A percentile compares a stretch with the other conserved stretches of the same genome.
phyloP scores from a whole-genome alignment of 768 basidiomycete genomes.

The Psilocybe azurescens region DNA sequence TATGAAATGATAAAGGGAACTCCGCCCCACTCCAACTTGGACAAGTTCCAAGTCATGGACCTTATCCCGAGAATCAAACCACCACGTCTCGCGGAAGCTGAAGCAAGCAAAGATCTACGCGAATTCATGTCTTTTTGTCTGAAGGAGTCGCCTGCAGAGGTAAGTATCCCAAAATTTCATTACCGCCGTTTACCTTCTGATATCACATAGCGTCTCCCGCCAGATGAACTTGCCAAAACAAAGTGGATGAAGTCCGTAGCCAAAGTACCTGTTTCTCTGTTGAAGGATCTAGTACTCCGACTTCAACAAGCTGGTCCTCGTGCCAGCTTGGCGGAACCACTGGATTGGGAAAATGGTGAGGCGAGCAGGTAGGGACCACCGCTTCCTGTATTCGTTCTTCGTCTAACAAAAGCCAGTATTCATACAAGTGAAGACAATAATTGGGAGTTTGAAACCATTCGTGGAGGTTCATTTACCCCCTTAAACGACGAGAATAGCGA shows the following conservation, averaged over 20 bases:
- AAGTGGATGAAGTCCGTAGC: slow-evolving; percentile 88
- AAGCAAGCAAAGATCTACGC: slow-evolving; percentile 84
- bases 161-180: slow-evolving; percentile 36
- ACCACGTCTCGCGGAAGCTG: slow-evolving; percentile 76
- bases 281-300: slow-evolving; percentile 83
- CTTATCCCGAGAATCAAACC: slow-evolving; percentile 87
- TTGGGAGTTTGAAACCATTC: slow-evolving; percentile 83
- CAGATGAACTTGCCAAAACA: slow-evolving; percentile 86
- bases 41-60: slow-evolving; percentile 85
- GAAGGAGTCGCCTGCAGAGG: slow-evolving; percentile 80
- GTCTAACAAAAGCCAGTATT: slow-evolving; percentile 4
- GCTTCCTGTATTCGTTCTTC: not conserved
- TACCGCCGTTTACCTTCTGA: slow-evolving; percentile 5
- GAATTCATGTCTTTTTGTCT: slow-evolving; percentile 89
- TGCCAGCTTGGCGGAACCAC: slow-evolving; percentile 74
- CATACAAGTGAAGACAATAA: slow-evolving; percentile 40
- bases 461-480: slow-evolving; percentile 34
- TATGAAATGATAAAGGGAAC: slow-evolving; percentile 98
- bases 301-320: slow-evolving; percentile 80
- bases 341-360: slow-evolving; percentile 77
- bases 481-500: slow-evolving; percentile 28
- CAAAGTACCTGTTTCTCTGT: slow-evolving; percentile 66
- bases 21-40: slow-evolving; percentile 90
- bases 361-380: slow-evolving; percentile 50
- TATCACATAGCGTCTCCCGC: slow-evolving; percentile 70